Evolutionary conservation across 1,139 yeast species (phyloP).

Genomic region (Nadsonia commutata): DNA sequence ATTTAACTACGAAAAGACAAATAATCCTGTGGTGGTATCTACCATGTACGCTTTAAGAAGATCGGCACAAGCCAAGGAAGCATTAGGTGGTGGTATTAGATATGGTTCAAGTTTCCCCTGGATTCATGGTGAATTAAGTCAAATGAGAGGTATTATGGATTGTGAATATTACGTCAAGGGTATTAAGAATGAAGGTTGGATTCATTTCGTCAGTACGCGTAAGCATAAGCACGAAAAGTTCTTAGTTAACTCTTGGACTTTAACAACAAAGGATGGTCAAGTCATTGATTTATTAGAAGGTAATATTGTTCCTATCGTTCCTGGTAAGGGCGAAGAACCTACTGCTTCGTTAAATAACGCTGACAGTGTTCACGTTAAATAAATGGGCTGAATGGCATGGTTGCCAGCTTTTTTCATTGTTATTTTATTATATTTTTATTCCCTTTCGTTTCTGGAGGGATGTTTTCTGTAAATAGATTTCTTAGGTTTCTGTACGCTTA

Average conservation of each 20-base stretch:
- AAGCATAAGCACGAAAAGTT: conserved; percentile 17
- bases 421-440: too few species aligned
- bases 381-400: too few species aligned
- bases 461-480: too few species aligned
- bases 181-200: conserved; percentile 19
- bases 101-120: conserved; percentile 68
- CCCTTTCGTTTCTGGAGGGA: too few species aligned
- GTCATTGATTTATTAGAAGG: conserved; percentile 20
- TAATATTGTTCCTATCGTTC: conserved; percentile 23
- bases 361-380: neutral
- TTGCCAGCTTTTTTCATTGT: too few species aligned
- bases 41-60: conserved; percentile 75
- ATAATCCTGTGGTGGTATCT: conserved; percentile 79
- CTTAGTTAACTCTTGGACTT: conserved; percentile 23
- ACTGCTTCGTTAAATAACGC: conserved; percentile 8
- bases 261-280: conserved; percentile 18
- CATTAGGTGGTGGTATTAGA: conserved; percentile 62
- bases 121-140: conserved; percentile 75
- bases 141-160: conserved; percentile 68
- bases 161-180: conserved; percentile 62
- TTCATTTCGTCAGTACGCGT: conserved; percentile 23
- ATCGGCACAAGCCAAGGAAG: conserved; percentile 47
- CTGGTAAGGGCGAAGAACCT: conserved; percentile 21
- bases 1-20: conserved; percentile 82
- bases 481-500: too few species aligned